phyloP scores from a whole-genome alignment of 108 stramenopile genomes.

The Fistulifera pelliculosa region DNA sequence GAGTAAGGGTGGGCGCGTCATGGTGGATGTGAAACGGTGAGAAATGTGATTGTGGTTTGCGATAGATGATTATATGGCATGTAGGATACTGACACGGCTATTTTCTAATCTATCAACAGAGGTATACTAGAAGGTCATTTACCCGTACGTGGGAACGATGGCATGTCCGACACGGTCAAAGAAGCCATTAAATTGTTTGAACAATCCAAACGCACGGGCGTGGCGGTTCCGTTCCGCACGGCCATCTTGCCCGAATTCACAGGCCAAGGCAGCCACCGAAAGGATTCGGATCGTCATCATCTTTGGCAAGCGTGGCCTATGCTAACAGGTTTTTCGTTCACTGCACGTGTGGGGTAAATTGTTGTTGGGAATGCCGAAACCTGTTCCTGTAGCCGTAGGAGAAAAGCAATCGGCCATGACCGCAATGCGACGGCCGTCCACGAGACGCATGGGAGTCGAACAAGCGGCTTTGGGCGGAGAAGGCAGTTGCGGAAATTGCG shows the following conservation, averaged over 20 bases:
- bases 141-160: slow-evolving; percentile 46
- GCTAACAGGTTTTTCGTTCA: slow-evolving; percentile 56
- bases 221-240: slow-evolving; percentile 57
- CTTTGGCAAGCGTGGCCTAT: slow-evolving; percentile 63
- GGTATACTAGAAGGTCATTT: slow-evolving; percentile 52
- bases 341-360: slow-evolving; percentile 62
- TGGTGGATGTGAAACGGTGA: slow-evolving; percentile 36
- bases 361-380: slow-evolving; percentile 48
- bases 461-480: slow-evolving; percentile 46
- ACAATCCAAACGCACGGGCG: slow-evolving; percentile 51
- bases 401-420: slow-evolving; percentile 4
- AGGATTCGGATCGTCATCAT: slow-evolving; percentile 38
- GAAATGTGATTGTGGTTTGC: too few relatives aligned
- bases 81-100: too few relatives aligned
- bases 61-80: too few relatives aligned
- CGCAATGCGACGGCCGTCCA: slow-evolving; percentile 18
- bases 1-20: slow-evolving; percentile 53
- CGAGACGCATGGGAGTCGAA: slow-evolving; percentile 32
- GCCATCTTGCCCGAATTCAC: slow-evolving; percentile 40
- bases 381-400: slow-evolving; percentile 3
- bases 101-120: too few relatives aligned
- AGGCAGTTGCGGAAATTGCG: slow-evolving; percentile 45
- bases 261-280: slow-evolving; percentile 1
- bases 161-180: slow-evolving; percentile 55
- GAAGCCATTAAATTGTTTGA: slow-evolving; percentile 65